Evolutionary conservation across 805 yeast species (phyloP), one percentile per base, ranked within the genome.

Genomic region (Candida ponderosae): DNA sequence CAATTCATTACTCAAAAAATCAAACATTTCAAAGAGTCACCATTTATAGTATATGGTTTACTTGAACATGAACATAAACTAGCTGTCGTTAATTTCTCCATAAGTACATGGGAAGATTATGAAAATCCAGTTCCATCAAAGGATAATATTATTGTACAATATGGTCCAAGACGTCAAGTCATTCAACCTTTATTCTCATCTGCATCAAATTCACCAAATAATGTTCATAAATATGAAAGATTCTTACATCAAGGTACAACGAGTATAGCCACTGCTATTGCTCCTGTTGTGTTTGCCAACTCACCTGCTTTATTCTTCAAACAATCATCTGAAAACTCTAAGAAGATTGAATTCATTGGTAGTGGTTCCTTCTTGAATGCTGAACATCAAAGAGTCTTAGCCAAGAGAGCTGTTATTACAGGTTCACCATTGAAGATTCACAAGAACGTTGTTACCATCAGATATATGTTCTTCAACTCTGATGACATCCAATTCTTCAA

Each of bases 371-470:
- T 88, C 67, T 69, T 83, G 51, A 86, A 86, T 56, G 74, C 89
- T 32, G 96, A 93, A 60, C 85, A 82, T 53, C 72, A 81, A 13
- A 75, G 97, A 59, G 72, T 90, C 19, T 56, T 89, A 38, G 95
- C 94, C 24, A 88, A 90, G 71, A 75, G 97, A 57, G 80, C 81
- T 5, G 78, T 93, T 6, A 65, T 93, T 38, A 93, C 97, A 0
- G 98, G 98, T 40, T 88, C 87, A 48, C 95, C 97, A 32, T 79
- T 88, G 62, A 93, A 89, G 68, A 89, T 93, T 51, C 97, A 94
- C 69, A 90, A 86, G 65, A 76, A 72, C 42, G 84, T 89, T 30
- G 86, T 93, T 45, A 93, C 98, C 3, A 74, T 93, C 40, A 80
- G 97, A 48, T 93, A 88, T 73, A 93, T 93, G 99, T 93, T 93